A percentile compares a stretch with the other conserved stretches of the same genome.
phyloP scores from a whole-genome alignment of 169 alveolate species.

The Plasmodium relictum region DNA sequence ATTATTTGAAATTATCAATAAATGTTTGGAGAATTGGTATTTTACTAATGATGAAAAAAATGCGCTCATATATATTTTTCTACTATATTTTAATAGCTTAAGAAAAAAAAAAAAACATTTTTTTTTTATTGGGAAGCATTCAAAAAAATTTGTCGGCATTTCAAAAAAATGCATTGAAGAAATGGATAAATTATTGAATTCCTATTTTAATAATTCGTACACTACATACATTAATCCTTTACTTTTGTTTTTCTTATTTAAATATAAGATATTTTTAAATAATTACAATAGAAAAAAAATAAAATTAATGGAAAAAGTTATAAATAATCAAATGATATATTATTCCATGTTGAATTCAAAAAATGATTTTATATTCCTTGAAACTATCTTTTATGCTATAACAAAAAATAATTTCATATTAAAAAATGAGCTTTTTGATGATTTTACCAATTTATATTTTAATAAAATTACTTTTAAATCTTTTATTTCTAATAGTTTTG shows the following conservation, averaged over 20 bases:
- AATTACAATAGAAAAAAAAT: conserved; percentile 25
- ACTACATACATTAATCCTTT: conserved; percentile 41
- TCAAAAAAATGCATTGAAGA: neutral
- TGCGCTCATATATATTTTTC: conserved; percentile 33
- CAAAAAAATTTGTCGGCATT: conserved; percentile 10
- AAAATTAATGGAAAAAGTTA: neutral
- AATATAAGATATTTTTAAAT: conserved; percentile 26
- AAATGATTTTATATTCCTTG: conserved; percentile 10
- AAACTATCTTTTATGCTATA: conserved; percentile 27
- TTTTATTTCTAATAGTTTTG: neutral
- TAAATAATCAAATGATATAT: conserved; percentile 12
- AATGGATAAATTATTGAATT: conserved; percentile 16
- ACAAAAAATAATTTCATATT: conserved; percentile 26
- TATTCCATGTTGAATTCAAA: conserved; percentile 9
- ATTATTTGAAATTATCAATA: conserved; percentile 10
- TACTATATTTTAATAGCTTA: conserved; percentile 6
- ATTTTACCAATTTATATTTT: conserved; percentile 27
- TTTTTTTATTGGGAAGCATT: conserved; percentile 27
- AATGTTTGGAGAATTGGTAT: conserved; percentile 17
- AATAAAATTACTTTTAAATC: conserved; percentile 7
- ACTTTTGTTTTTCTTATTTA: conserved; percentile 48
- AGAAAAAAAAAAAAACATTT: conserved; percentile 7
- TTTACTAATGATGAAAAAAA: conserved; percentile 34
- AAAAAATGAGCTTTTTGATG: neutral
- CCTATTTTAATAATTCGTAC: neutral